Conservation (phyloP, 768 basidiomycete species). For the Mrakia blollopis region DNA sequence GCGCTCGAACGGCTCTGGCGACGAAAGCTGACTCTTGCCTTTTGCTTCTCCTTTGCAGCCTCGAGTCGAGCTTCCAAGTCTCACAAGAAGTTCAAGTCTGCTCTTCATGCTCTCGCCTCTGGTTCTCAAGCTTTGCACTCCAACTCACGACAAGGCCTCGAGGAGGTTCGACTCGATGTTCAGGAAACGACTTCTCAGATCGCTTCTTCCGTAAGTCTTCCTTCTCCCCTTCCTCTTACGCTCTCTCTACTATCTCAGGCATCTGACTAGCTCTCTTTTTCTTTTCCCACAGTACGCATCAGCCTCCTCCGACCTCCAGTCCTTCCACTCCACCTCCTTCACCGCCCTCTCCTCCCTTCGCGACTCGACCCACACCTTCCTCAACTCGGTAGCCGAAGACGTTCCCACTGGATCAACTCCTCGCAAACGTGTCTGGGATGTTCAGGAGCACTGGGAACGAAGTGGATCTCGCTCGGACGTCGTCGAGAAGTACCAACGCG, state of each 20-base stretch:
- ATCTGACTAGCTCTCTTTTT: background rate
- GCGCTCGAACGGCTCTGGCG: no score
- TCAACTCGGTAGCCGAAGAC: slow-evolving; percentile 46
- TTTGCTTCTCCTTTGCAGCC: background rate
- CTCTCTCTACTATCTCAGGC: slow-evolving; percentile 16
- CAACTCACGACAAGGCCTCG: slow-evolving; percentile 46
- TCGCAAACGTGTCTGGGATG: slow-evolving; percentile 66
- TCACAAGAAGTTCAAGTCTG: slow-evolving; percentile 16
- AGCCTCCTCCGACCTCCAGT: slow-evolving; percentile 48
- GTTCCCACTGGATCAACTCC: slow-evolving; percentile 68
- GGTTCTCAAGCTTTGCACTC: slow-evolving; percentile 42
- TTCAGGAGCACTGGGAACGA: slow-evolving; percentile 65
- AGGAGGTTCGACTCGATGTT: slow-evolving; percentile 9
- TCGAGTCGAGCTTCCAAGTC: slow-evolving; percentile 1
- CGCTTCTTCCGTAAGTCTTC: slow-evolving; percentile 9
- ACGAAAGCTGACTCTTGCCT: background rate
- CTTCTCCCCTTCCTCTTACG: slow-evolving; percentile 34
- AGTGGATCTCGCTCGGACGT: slow-evolving; percentile 61
- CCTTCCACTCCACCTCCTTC: slow-evolving; percentile 49
- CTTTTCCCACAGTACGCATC: slow-evolving; percentile 47
- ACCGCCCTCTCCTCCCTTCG: slow-evolving; percentile 53
- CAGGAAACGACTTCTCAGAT: background rate
- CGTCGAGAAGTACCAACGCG: slow-evolving; percentile 41
- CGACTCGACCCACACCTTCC: slow-evolving; percentile 51
- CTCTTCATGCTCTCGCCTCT: slow-evolving; percentile 9